A percentile compares a stretch with the other conserved stretches of the same genome.
These are phyloP conservation scores for Colletotrichum brevisporum DNA, from an alignment of 2,329 filamentous ascomycete species.

Conservation along the genomic window DNA sequence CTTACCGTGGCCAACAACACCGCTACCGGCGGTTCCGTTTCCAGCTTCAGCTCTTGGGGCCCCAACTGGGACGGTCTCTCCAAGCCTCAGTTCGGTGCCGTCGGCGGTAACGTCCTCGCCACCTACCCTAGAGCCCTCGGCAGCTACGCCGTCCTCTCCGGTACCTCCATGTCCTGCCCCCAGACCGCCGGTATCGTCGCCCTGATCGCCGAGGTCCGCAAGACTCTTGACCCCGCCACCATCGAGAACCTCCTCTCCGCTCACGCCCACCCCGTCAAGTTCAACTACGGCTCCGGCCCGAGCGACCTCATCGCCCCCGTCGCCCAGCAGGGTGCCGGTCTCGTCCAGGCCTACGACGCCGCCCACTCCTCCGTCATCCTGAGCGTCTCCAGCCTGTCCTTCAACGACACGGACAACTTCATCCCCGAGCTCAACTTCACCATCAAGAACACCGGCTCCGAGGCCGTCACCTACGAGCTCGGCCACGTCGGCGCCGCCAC, in stretches of 20 bases:
- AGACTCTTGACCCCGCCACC: conserved; percentile 63
- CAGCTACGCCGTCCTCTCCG: conserved; percentile 66
- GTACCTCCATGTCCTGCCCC: conserved; percentile 74
- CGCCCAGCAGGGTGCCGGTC: conserved; percentile 72
- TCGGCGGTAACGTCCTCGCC: conserved; percentile 71
- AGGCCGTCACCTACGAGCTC: conserved; percentile 65
- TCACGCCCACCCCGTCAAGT: conserved; percentile 63
- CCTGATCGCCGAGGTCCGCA: conserved; percentile 65
- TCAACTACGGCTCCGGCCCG: conserved; percentile 59
- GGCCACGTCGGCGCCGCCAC: conserved; percentile 65
- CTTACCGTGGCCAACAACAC: conserved; percentile 56
- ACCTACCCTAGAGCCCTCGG: conserved; percentile 64
- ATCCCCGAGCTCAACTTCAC: conserved; percentile 63
- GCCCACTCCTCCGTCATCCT: conserved; percentile 68
- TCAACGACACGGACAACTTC: conserved; percentile 75
- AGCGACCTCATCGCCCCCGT: conserved; percentile 65
- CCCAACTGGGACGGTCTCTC: conserved; percentile 71
- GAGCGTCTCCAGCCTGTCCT: conserved; percentile 69
- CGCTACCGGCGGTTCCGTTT: conserved; percentile 65
- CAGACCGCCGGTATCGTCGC: conserved; percentile 69
- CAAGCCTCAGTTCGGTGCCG: conserved; percentile 69
- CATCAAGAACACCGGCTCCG: conserved; percentile 67
- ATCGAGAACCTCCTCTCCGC: conserved; percentile 65
- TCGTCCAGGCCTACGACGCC: conserved; percentile 72
- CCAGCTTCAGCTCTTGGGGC: conserved; percentile 70